These are phyloP conservation scores for Liquidambar formosana DNA, from an alignment of 164 flowering plant genomes.

Conservation along the genomic window DNA sequence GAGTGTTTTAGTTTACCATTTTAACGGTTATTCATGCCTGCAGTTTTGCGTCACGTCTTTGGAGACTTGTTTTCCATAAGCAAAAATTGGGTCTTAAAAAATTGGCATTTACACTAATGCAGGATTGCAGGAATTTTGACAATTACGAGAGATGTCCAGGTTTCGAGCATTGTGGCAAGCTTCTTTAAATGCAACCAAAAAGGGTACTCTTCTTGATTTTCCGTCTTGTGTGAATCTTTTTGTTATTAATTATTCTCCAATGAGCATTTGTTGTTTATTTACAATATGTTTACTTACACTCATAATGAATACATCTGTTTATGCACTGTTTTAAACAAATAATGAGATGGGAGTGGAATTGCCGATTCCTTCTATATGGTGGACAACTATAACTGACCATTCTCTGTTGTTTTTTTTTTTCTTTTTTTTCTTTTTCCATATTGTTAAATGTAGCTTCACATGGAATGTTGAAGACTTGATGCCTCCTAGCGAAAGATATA, in stretches of 20 bases:
- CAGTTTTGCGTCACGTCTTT: too few species aligned
- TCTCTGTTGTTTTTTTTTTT: too few species aligned
- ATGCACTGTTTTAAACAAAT: neutral
- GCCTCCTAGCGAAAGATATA: slow-evolving; percentile 68
- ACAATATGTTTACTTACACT: neutral
- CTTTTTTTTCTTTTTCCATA: neutral
- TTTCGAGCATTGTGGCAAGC: slow-evolving; percentile 75
- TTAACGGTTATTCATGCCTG: too few species aligned
- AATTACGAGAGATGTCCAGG: slow-evolving; percentile 58
- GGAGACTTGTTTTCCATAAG: too few species aligned
- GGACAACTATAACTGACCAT: too few species aligned
- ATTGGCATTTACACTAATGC: neutral
- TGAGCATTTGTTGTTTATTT: neutral
- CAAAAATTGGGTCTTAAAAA: neutral
- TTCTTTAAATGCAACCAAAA: slow-evolving; percentile 82
- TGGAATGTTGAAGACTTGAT: slow-evolving; percentile 75
- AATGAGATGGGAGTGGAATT: neutral
- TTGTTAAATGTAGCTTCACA: slow-evolving; percentile 52
- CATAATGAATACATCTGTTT: neutral
- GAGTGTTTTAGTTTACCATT: too few species aligned
- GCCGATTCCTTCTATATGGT: neutral
- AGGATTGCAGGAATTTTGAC: slow-evolving; percentile 5
- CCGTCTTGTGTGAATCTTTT: neutral
- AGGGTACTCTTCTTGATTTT: slow-evolving; percentile 39
- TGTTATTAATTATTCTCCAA: too few species aligned